Base-by-base conservation (phyloP, 805 yeast genomes). In the Candida cerambycidarum region DNA sequence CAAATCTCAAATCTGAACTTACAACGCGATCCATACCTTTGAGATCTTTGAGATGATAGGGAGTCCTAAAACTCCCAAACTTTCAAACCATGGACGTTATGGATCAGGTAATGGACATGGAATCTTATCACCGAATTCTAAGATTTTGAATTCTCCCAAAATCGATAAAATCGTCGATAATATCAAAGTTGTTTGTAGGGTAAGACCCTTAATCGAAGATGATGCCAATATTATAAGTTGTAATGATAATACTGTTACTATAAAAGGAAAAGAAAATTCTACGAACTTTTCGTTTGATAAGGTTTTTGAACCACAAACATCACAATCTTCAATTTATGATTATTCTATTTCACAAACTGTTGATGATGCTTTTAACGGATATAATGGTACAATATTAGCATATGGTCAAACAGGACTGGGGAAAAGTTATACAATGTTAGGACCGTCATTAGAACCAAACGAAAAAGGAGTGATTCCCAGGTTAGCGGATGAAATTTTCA, bases 401-500 rank as follows among this genome's bases (percentile, higher is more conserved):
- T 87, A 85, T 60, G 95, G 95, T 8, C 92, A 83, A 54, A 80
- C 87, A 0, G 87, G 89, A 0, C 73, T 89, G 1, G 93, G 93
- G 5, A 85, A 85, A 59, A 76, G 90, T 0, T 78, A 76, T 55
- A 82, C 92, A 2, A 82, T 86, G 89, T 76, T 83, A 76, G 93
- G 93, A 1, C 59, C 63, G n/a, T 55, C 69, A 2, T 42, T 57
- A 9, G 42, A 46, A 13, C 55, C 53, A 27, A 61, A 62, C n/a
- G 64, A 67, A 13, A 52, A 50, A 31, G 97, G 97, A 2, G 68
- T 85, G 18, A 81, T 85, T 13, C 95, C 95, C 0, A 69, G 93
- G 25, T 78, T 86, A 12, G 73, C 85, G 13, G 83, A 82, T 39
- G 75, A 75, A 43, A 67, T 89, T 4, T 89, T 88, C 56, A 64